phyloP scores from a whole-genome alignment of 2,329 filamentous ascomycete species.

The Colletotrichum gigasporum region DNA sequence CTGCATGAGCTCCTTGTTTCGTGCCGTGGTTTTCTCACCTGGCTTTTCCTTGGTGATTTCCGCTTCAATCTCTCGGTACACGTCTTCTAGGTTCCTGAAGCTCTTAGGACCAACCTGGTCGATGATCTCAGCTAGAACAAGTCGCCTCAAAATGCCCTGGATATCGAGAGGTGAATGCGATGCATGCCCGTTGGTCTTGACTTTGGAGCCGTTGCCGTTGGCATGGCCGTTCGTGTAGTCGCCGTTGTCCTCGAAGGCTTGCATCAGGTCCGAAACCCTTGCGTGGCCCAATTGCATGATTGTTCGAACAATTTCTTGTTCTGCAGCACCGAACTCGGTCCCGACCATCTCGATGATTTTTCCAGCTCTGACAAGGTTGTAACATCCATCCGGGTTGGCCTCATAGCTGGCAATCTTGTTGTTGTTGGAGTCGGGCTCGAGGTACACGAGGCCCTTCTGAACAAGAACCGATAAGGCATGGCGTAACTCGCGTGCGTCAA shows the following conservation, averaged over 20 bases:
- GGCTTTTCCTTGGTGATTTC: constrained; percentile 62
- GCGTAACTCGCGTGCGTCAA: constrained; percentile 79
- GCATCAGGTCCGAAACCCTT: constrained; percentile 74
- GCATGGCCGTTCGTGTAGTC: constrained; percentile 38
- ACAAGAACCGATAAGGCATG: constrained; percentile 86
- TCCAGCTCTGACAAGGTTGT: constrained; percentile 82
- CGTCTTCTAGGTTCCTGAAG: constrained; percentile 70
- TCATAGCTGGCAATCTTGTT: constrained; percentile 80
- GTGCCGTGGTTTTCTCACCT: constrained; percentile 56
- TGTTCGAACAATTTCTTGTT: constrained; percentile 78
- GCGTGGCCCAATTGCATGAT: constrained; percentile 82
- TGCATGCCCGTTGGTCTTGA: constrained; percentile 45
- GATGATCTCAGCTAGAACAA: constrained; percentile 74
- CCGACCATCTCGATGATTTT: constrained; percentile 83
- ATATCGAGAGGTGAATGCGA: constrained; percentile 58
- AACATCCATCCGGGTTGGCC: constrained; percentile 81
- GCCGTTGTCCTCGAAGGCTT: constrained; percentile 60
- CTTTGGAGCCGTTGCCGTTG: constrained; percentile 41
- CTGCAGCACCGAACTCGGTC: constrained; percentile 76
- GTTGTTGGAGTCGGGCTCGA: constrained; percentile 71
- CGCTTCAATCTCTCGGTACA: constrained; percentile 69
- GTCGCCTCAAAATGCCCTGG: constrained; percentile 59
- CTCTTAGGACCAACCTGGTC: constrained; percentile 68
- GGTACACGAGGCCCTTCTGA: constrained; percentile 87
- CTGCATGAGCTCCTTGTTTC: constrained; percentile 72